Percentiles rank a stretch among this genome's conserved stretches.
Conservation (phyloP, 306 rosid species). For the Cucurbita maxima region DNA sequence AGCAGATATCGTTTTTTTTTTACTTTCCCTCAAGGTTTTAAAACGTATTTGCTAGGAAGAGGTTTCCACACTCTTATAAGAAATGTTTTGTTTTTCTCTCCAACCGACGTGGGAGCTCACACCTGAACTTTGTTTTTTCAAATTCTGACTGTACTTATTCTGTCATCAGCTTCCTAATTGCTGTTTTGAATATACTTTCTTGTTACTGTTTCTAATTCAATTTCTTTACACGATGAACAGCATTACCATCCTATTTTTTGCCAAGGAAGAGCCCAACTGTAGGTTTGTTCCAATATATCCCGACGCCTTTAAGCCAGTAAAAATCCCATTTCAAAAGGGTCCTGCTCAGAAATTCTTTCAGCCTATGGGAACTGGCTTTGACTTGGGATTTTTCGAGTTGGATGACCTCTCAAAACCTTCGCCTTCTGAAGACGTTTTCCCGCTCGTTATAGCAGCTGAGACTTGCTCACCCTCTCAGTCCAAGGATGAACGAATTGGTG, state of each 20-base stretch:
- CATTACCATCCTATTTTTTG: slow-evolving; percentile 66
- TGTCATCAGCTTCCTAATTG: neutral
- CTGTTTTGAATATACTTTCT: neutral
- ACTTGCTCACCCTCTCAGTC: slow-evolving; percentile 26
- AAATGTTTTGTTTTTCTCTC: too few relatives aligned
- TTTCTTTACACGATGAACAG: slow-evolving; percentile 30
- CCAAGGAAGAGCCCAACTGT: slow-evolving; percentile 72
- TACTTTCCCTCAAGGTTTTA: too few relatives aligned
- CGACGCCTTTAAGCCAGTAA: slow-evolving; percentile 46
- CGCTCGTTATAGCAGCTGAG: slow-evolving; percentile 76
- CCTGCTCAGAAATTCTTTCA: slow-evolving; percentile 57
- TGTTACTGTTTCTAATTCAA: neutral
- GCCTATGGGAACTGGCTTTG: slow-evolving; percentile 79
- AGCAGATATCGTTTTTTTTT: too few relatives aligned
- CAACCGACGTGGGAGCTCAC: too few relatives aligned
- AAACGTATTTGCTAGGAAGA: too few relatives aligned
- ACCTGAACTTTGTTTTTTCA: neutral
- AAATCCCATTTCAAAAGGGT: slow-evolving; percentile 71
- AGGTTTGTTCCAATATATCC: slow-evolving; percentile 54
- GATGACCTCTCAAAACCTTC: slow-evolving; percentile 86
- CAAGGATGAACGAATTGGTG: slow-evolving; percentile 20
- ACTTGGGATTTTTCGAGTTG: slow-evolving; percentile 70
- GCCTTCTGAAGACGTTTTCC: slow-evolving; percentile 53
- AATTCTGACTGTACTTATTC: neutral
- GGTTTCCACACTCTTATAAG: too few relatives aligned